Evolutionary conservation across 2,329 filamentous ascomycete genomes (phyloP).

Genomic region (Raffaelea ambrosiae): DNA sequence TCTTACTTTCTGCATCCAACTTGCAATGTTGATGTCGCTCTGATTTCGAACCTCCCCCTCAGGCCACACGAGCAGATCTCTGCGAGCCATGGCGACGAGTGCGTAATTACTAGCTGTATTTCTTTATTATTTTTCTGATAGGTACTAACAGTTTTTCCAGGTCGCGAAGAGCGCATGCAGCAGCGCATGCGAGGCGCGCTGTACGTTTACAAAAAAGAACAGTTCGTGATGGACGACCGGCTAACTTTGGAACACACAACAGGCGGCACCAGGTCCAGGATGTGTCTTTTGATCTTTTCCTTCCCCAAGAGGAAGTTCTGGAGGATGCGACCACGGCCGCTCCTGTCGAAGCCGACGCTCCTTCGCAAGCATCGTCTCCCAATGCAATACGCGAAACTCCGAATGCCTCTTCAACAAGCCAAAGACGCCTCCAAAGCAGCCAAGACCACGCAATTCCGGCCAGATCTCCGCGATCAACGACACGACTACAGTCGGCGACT

Average conservation of each 20-base stretch:
- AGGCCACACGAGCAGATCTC: no score
- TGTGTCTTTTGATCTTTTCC: constrained; percentile 48
- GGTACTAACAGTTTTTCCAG: constrained; percentile 18
- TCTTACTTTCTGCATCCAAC: neutral
- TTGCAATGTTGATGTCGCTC: no score
- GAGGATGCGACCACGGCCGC: neutral
- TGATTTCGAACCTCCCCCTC: no score
- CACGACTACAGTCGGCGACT: neutral
- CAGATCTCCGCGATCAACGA: neutral
- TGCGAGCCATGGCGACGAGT: constrained; percentile 25
- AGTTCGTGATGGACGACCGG: no score
- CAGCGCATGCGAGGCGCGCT: constrained; percentile 57
- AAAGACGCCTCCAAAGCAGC: neutral
- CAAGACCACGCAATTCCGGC: neutral
- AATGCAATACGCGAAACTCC: no score
- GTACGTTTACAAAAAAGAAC: constrained; percentile 33
- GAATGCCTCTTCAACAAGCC: no score
- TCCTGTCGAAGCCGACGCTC: neutral
- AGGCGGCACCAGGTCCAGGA: constrained; percentile 51
- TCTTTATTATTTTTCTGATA: neutral
- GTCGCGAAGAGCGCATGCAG: constrained; percentile 54
- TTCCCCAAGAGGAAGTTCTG: constrained; percentile 12
- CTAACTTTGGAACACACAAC: no score
- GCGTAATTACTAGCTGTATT: constrained; percentile 7
- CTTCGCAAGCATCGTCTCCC: neutral